Evolutionary conservation across 768 basidiomycete genomes (phyloP), one percentile per base, ranked within the genome.

Genomic region (Russula griseocarnosa): DNA sequence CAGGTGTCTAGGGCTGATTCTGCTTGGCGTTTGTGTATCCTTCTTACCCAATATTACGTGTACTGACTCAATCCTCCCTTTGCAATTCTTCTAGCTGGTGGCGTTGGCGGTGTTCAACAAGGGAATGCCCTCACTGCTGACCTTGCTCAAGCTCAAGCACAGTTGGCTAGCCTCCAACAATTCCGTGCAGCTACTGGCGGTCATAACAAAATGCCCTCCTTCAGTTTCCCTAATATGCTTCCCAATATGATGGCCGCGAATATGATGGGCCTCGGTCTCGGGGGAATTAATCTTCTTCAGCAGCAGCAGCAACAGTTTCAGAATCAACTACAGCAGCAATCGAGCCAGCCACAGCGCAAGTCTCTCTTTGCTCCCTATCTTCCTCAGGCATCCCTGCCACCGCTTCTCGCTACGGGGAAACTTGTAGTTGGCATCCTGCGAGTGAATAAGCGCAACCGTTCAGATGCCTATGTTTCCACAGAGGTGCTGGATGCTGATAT

Each of bases 401-500:
- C 97, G 55, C 85, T 99, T 59, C 83, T 99, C 58, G 92, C 92
- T 10, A 96, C 97, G 11, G 97, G 97, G 53, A 98, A 98, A 76
- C 81, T 99, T 52, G 97, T 99, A 61, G 94, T 98, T 50, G 97
- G 97, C 66, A 94, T 97, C 59, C 77, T 99, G 56, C 87, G 97
- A 38, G 97, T 98, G 69, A 98, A 98, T 78, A 98, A 98, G 78
- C 88, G 96, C 70, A 98, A 98, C 74, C 86, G 97, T 60, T 98
- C 95, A 20, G 97, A 99, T 74, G 97, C 97, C 9, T 99, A 98
- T 74, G 95, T 99, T 60, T 90, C 97, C 16, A 98, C 96, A 13
- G 97, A 98, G 73, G 95, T 98, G 36, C 77, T 99, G 55, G 97
- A 99, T 73, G 95, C 96, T 61, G 97, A 99, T 71, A 98, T 99